Base-by-base conservation (phyloP, 495 filamentous ascomycete species). In the Aeminium ludgeri region DNA sequence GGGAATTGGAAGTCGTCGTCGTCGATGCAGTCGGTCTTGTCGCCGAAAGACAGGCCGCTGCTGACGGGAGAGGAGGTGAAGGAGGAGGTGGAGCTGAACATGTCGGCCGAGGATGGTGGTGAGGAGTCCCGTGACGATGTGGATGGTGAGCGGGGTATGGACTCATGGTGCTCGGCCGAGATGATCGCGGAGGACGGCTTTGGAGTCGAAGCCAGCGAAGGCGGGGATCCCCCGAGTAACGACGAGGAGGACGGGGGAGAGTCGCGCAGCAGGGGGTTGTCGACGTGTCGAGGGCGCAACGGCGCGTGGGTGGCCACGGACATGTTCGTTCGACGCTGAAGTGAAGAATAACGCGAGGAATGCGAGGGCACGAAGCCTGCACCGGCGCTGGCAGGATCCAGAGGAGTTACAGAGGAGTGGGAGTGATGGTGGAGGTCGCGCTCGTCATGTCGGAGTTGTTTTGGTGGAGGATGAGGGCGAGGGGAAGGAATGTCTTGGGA, bases 11-110 rank as follows among this genome's bases (percentile, higher is more conserved):
- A 8, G 30, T 45, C 43, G 17, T 48, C 45, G 18, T 43, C 40
- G 37, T 46, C 30, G 12, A 31, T 30, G n/a, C 27, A 25, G 44
- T 23, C 28, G 17, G 17, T 4, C 20, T 15, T 32, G 25, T 19
- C 29, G 12, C 18, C 25, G 19, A 46, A 41, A 2, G 44, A 46
- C 13, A 46, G 23, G 30, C 34, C 44, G 31, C 35, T 41, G 40
- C 38, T 40, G 30, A 27, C 20, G 17, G 46, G 41, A 15, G 41
- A 40, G 12, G 46, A 44, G 20, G 20, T 33, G 15, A 41, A 34
- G 10, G 46, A 49, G 0, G 46, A 49, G 1, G 34, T 30, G 1
- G 40, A 25, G 12, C 41, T 36, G 20, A 45, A 20, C 13, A 44
- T 35, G 41, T 19, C 20, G 2, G 20, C 31, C 10, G 46, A 49